Evolutionary conservation across 2,329 filamentous ascomycete species (phyloP).

Genomic region (Sporothrix globosa): DNA sequence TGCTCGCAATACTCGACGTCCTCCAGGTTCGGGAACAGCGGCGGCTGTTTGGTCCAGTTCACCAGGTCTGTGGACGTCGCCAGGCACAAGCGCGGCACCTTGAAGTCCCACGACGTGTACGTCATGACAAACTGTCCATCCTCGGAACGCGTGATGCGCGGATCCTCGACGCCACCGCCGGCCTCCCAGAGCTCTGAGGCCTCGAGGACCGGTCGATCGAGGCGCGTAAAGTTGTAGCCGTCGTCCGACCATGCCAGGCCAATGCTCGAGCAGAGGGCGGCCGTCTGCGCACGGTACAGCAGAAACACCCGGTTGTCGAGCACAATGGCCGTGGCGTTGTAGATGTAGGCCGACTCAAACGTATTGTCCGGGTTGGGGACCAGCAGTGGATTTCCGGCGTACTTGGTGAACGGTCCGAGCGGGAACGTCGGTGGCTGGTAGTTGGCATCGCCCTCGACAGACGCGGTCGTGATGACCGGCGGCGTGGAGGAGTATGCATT

Average conservation of each 20-base stretch:
- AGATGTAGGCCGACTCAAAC: slow-evolving; percentile 38
- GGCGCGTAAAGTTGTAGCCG: slow-evolving; percentile 44
- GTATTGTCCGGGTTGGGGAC: slow-evolving; percentile 37
- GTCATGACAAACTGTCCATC: slow-evolving; percentile 47
- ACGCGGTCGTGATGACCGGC: slow-evolving; percentile 13
- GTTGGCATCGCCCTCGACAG: slow-evolving; percentile 19
- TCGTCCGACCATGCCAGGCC: slow-evolving; percentile 46
- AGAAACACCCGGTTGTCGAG: slow-evolving; percentile 34
- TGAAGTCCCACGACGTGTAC: slow-evolving; percentile 44
- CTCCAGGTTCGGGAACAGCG: slow-evolving; percentile 39
- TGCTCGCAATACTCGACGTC: slow-evolving; percentile 30
- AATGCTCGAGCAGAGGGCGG: slow-evolving; percentile 41
- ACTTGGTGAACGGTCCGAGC: slow-evolving; percentile 36
- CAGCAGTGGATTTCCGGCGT: slow-evolving; percentile 36
- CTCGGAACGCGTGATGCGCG: slow-evolving; percentile 42
- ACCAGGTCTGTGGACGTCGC: slow-evolving; percentile 45
- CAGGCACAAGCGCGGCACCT: slow-evolving; percentile 42
- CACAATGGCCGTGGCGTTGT: slow-evolving; percentile 25
- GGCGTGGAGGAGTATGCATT: slow-evolving; percentile 10
- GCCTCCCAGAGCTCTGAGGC: slow-evolving; percentile 43
- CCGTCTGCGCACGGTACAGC: slow-evolving; percentile 46
- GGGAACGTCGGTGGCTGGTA: slow-evolving; percentile 33
- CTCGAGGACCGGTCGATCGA: slow-evolving; percentile 42
- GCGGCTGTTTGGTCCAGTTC: slow-evolving; percentile 43
- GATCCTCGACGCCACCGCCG: slow-evolving; percentile 44